Evolutionary conservation across 352 stramenopile genomes (phyloP), one percentile per base, ranked within the genome.

Genomic region (Pythium brachiatum): DNA sequence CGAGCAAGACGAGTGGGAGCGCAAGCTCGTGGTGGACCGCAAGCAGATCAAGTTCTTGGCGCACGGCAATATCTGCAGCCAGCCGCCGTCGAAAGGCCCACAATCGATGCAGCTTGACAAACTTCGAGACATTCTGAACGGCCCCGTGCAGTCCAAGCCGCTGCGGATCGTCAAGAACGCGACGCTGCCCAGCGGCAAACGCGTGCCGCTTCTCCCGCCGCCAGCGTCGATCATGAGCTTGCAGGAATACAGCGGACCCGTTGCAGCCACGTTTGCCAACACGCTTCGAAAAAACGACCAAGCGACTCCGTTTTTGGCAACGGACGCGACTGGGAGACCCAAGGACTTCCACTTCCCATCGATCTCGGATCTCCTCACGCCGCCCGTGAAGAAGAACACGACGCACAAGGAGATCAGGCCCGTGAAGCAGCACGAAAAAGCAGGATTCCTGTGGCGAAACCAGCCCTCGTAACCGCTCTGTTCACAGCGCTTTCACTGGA

Each of bases 11-110:
- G 74, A 84, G 32, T 97, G 86, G 86, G 76, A 87, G 15, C 62
- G 70, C 12, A 82, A 85, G 23, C 83, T 97, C 26, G 86, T 98
- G 1, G 88, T 98, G n/a, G 92, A 98, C 56, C 76, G 74, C 38
- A 81, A 75, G 57, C 83, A 94, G 32, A 64, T 96, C 18, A 87
- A 89, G 62, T 97, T 98, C 68, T 66, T 92, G 21, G 81, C 94
- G 11, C 88, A 95, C 56, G 81, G 86, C 4, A 93, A 94, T 64
- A 94, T 78, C 46, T 92, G 89, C 64, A 82, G 81, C 27, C 65
- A 90, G 53, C 71, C 74, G 32, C 69, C 69, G 9, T 53, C 58
- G 1, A 46, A 13, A 1, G 36, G 34, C 8, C 56, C 68, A 23
- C 79, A 76, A 41, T 71, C 76, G 8, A 78, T 79, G 27, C 86